Evolutionary conservation across 768 basidiomycete genomes (phyloP).

Genomic region (Tylopilus felleus): DNA sequence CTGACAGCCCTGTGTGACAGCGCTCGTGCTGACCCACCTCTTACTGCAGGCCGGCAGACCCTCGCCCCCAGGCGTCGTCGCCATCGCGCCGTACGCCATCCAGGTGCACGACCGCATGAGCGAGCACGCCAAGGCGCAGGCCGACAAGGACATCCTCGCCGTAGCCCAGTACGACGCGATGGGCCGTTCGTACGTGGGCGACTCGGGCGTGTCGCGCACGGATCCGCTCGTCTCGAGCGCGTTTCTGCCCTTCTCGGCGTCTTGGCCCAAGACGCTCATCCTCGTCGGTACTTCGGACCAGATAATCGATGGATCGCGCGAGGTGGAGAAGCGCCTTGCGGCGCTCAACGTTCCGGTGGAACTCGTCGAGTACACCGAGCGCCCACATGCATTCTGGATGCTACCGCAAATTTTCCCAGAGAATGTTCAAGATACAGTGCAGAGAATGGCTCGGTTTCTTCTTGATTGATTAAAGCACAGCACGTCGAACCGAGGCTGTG

Average conservation of each 20-base stretch:
- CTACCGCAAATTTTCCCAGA: constrained; percentile 15
- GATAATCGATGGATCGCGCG: constrained; percentile 8
- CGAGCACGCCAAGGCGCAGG: neutral
- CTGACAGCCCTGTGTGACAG: constrained; percentile 6
- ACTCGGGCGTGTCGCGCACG: constrained; percentile 3
- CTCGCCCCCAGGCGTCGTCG: constrained; percentile 52
- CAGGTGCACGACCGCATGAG: neutral
- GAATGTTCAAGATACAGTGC: constrained; percentile 6
- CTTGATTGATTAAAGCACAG: neutral
- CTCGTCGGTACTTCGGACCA: constrained; percentile 19
- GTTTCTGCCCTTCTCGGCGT: constrained; percentile 9
- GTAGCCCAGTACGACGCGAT: accelerated
- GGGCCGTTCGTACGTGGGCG: constrained; percentile 9
- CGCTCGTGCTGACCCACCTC: constrained; percentile 26
- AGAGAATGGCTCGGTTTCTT: constrained; percentile 13
- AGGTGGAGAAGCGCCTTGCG: constrained; percentile 5
- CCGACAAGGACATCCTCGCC: neutral
- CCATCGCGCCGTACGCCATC: constrained; percentile 45
- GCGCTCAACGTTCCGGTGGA: constrained; percentile 7
- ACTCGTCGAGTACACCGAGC: constrained; percentile 23
- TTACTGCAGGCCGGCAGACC: constrained; percentile 51
- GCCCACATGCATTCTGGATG: constrained; percentile 25
- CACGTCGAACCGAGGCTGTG: neutral
- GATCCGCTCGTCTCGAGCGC: constrained; percentile 20
- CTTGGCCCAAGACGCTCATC: constrained; percentile 25